phyloP scores from a whole-genome alignment of 805 yeast species.

The Starmerella bombicola region DNA sequence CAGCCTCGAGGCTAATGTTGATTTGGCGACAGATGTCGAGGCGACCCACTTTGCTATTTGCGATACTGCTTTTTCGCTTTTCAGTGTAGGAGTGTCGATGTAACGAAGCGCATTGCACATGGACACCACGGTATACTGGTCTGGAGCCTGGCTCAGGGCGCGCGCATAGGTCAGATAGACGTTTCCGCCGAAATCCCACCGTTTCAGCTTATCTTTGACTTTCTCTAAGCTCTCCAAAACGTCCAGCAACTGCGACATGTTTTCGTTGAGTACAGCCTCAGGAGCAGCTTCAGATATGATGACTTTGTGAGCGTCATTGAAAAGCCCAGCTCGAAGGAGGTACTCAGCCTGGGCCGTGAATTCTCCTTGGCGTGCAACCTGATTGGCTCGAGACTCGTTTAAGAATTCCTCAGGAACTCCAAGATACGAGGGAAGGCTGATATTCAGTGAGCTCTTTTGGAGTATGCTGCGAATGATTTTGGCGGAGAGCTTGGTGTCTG shows the following conservation, averaged over 20 bases:
- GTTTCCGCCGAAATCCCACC: slow-evolving; percentile 30
- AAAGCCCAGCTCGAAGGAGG: slow-evolving; percentile 47
- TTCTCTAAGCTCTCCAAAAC: slow-evolving; percentile 23
- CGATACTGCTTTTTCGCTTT: slow-evolving; percentile 22
- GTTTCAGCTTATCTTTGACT: slow-evolving; percentile 8
- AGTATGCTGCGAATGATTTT: slow-evolving; percentile 5
- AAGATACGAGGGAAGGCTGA: slow-evolving; percentile 25
- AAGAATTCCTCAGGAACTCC: slow-evolving; percentile 33
- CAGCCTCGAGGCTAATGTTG: neutral
- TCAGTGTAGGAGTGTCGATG: slow-evolving; percentile 12
- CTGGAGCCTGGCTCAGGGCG: neutral
- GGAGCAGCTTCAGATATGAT: slow-evolving; percentile 60
- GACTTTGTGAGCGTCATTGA: slow-evolving; percentile 51
- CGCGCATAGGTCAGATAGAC: slow-evolving; percentile 28
- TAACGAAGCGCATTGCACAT: slow-evolving; percentile 8
- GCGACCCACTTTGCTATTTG: slow-evolving; percentile 25
- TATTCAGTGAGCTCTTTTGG: slow-evolving; percentile 5
- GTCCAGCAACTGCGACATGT: slow-evolving; percentile 19
- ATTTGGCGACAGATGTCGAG: slow-evolving; percentile 6
- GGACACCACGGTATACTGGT: neutral
- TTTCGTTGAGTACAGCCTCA: slow-evolving; percentile 43
- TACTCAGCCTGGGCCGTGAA: slow-evolving; percentile 49
- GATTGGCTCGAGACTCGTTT: slow-evolving; percentile 48
- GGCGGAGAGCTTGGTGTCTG: slow-evolving; percentile 36
- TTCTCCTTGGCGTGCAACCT: slow-evolving; percentile 39